A percentile compares a stretch with the other conserved stretches of the same genome.
phyloP scores from a whole-genome alignment of 345 rosid genomes.

The Euphorbia peplus region DNA sequence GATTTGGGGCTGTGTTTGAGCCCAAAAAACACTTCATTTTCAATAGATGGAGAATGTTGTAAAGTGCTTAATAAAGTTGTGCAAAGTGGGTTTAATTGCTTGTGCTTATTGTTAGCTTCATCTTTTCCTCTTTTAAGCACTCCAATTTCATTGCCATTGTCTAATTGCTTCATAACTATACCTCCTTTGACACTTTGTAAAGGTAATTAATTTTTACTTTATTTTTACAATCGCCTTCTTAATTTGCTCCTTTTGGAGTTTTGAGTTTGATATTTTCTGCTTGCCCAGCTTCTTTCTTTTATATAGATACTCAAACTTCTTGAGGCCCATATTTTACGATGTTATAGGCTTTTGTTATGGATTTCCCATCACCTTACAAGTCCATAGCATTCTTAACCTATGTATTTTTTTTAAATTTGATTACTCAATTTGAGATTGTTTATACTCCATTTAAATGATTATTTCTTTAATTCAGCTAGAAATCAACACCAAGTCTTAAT shows the following conservation, averaged over 20 bases:
- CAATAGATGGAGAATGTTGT: slow-evolving; percentile 34
- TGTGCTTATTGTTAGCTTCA: slow-evolving; percentile 31
- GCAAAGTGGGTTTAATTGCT: slow-evolving; percentile 30
- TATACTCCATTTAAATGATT: too few relatives aligned
- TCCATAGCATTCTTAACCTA: too few relatives aligned
- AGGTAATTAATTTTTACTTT: slow-evolving; percentile 27
- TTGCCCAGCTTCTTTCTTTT: too few relatives aligned
- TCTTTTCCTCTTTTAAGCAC: slow-evolving; percentile 13
- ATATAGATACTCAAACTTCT: too few relatives aligned
- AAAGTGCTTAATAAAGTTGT: slow-evolving; percentile 27
- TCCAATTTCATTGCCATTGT: slow-evolving; percentile 26
- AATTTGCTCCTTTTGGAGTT: not conserved
- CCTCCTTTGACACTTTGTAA: slow-evolving; percentile 37
- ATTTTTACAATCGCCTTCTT: not conserved
- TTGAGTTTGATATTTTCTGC: too few relatives aligned
- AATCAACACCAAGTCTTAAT: too few relatives aligned
- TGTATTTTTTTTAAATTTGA: too few relatives aligned
- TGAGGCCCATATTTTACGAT: too few relatives aligned
- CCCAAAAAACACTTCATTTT: slow-evolving; percentile 19
- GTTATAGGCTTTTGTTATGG: too few relatives aligned
- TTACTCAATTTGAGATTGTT: too few relatives aligned
- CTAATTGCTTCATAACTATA: slow-evolving; percentile 28
- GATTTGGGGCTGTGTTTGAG: slow-evolving; percentile 29
- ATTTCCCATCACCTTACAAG: too few relatives aligned
- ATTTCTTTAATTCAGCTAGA: too few relatives aligned